Percentiles rank a stretch among this genome's conserved stretches.
phyloP scores from a whole-genome alignment of 1,139 yeast species.

The Suhomyces ambrosiae region DNA sequence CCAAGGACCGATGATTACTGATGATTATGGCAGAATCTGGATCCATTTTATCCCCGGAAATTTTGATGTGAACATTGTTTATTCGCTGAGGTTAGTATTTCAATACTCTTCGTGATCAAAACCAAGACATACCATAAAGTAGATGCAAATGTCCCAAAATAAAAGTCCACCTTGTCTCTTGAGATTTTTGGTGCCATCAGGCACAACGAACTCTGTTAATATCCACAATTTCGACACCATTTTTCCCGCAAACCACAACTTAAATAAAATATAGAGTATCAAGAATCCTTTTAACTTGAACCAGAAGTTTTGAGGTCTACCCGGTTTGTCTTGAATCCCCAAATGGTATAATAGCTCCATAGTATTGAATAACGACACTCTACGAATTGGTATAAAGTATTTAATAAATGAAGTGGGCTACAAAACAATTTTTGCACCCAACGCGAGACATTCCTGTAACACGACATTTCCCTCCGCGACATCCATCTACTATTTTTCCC shows the following conservation, averaged over 20 bases:
- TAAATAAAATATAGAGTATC: not conserved
- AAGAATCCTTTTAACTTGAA: slow-evolving; percentile 1
- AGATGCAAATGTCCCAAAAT: slow-evolving; percentile 42
- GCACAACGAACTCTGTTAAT: slow-evolving; percentile 21
- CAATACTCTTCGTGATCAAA: too few relatives aligned
- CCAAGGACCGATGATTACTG: slow-evolving; percentile 57
- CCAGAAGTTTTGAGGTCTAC: slow-evolving; percentile 5
- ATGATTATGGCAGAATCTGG: slow-evolving; percentile 51
- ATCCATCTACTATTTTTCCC: slow-evolving; percentile 4
- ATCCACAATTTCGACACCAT: not conserved
- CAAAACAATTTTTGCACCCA: slow-evolving; percentile 12
- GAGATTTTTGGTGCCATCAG: slow-evolving; percentile 29
- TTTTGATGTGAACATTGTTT: slow-evolving; percentile 38
- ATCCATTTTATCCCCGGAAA: slow-evolving; percentile 47
- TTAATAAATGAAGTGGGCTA: too few relatives aligned
- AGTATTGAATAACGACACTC: too few relatives aligned
- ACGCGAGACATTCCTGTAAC: not conserved
- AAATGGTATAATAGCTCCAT: slow-evolving; percentile 29
- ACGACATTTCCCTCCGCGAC: slow-evolving; percentile 1
- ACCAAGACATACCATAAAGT: slow-evolving; percentile 35
- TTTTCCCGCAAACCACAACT: not conserved
- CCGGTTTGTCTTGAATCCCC: too few relatives aligned
- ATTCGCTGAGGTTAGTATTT: slow-evolving; percentile 27
- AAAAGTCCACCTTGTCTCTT: slow-evolving; percentile 24
- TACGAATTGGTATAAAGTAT: too few relatives aligned